Percentiles rank a stretch among this genome's conserved stretches.
These are phyloP conservation scores for Kwoniella dejecticola DNA, from an alignment of 768 basidiomycete species.

Conservation along the genomic window DNA sequence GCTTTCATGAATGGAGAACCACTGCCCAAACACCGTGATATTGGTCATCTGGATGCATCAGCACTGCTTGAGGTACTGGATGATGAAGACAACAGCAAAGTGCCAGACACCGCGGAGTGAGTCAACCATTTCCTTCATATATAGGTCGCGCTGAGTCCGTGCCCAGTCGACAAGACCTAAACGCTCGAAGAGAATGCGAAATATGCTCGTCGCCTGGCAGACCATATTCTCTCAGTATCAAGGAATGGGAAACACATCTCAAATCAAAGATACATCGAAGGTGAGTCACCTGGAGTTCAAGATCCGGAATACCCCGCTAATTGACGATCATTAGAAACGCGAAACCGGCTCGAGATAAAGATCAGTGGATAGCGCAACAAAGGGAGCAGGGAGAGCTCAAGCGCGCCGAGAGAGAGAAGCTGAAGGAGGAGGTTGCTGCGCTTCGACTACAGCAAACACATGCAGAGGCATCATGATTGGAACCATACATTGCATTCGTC, in stretches of 20 bases:
- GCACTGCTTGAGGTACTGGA: constrained; percentile 28
- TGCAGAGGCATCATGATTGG: background rate
- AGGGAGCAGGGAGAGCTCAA: constrained; percentile 12
- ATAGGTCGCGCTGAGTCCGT: background rate
- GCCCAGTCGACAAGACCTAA: constrained; percentile 41
- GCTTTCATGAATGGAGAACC: constrained; percentile 55
- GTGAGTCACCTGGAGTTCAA: constrained; percentile 8
- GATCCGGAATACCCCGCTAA: background rate
- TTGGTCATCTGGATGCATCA: constrained; percentile 36
- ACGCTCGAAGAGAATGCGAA: constrained; percentile 38
- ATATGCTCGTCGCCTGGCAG: constrained; percentile 33
- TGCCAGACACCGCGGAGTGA: constrained; percentile 46
- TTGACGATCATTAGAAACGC: constrained; percentile 1
- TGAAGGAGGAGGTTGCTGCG: constrained; percentile 13
- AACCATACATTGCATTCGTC: too few species aligned
- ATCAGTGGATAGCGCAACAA: constrained; percentile 19
- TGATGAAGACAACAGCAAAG: background rate
- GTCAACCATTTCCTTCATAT: background rate
- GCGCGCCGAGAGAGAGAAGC: constrained; percentile 20
- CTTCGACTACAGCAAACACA: background rate
- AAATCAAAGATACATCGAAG: constrained; percentile 29
- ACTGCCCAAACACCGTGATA: constrained; percentile 62
- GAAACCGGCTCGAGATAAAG: constrained; percentile 17
- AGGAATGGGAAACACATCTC: constrained; percentile 32
- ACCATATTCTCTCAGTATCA: constrained; percentile 32